These are phyloP conservation scores for Ensete glaucum DNA, from an alignment of 176 grass and related monocot genomes.

Conservation along the genomic window DNA sequence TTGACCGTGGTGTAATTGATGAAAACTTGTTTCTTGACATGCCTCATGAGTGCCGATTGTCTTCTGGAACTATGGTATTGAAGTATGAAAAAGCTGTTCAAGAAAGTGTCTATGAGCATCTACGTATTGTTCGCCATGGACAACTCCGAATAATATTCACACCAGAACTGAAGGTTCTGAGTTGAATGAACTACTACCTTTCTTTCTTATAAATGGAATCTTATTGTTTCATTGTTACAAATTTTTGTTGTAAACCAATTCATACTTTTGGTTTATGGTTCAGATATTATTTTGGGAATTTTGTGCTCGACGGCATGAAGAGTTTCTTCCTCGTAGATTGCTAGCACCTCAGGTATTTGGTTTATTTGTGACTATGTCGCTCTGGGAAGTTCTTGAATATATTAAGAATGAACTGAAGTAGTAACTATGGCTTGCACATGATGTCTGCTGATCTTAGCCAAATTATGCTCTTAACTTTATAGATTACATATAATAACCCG, in stretches of 20 bases:
- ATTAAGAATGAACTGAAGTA: background rate
- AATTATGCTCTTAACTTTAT: background rate
- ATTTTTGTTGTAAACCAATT: slow-evolving; percentile 5
- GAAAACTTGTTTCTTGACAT: slow-evolving; percentile 80
- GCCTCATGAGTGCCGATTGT: slow-evolving; percentile 67
- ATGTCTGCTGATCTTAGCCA: background rate
- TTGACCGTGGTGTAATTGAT: slow-evolving; percentile 84
- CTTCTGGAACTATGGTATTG: slow-evolving; percentile 67
- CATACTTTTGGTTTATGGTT: slow-evolving; percentile 7
- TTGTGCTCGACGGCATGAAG: slow-evolving; percentile 71
- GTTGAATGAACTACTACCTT: background rate
- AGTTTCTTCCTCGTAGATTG: slow-evolving; percentile 76
- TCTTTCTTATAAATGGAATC: slow-evolving; percentile 8
- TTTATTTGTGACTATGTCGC: background rate
- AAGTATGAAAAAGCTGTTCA: slow-evolving; percentile 86
- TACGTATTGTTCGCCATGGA: slow-evolving; percentile 79
- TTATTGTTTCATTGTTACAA: slow-evolving; percentile 6
- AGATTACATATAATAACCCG: too few relatives aligned
- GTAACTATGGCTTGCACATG: background rate
- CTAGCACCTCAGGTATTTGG: slow-evolving; percentile 68
- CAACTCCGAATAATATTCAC: slow-evolving; percentile 90
- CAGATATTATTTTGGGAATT: slow-evolving; percentile 98
- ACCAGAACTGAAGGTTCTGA: slow-evolving; percentile 77
- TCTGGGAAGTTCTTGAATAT: background rate
- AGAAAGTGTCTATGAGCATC: slow-evolving; percentile 89